Conservation (phyloP, 2,329 filamentous ascomycete species). For the Epichloe bromicola region DNA sequence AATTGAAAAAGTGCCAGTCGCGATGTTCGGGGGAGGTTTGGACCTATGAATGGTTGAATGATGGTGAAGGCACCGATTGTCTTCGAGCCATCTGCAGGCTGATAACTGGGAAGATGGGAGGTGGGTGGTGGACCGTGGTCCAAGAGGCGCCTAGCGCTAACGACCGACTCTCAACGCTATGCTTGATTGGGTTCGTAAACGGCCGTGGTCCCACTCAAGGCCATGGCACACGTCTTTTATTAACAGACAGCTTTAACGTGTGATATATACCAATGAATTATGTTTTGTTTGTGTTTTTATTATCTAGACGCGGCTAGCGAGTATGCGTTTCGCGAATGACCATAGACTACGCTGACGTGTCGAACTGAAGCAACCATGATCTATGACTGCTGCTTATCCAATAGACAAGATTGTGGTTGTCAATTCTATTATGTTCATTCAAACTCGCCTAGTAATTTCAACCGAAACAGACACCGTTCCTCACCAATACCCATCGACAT, state of each 20-base stretch:
- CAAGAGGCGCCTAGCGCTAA: slow-evolving; percentile 2
- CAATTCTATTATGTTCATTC: too few relatives aligned
- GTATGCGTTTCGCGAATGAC: not conserved
- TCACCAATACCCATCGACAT: too few relatives aligned
- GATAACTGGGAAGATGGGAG: slow-evolving; percentile 1
- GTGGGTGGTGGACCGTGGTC: slow-evolving; percentile 5
- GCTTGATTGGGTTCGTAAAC: slow-evolving; percentile 8
- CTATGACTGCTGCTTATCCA: too few relatives aligned
- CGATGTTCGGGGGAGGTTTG: not conserved
- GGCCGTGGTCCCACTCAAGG: slow-evolving; percentile 6
- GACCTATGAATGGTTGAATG: not conserved
- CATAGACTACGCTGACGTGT: too few relatives aligned
- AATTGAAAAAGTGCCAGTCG: not conserved
- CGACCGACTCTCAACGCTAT: slow-evolving; percentile 1
- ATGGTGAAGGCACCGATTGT: not conserved
- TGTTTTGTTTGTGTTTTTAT: not conserved
- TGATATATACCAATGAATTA: not conserved
- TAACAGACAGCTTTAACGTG: not conserved
- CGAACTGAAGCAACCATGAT: too few relatives aligned
- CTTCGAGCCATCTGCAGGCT: slow-evolving; percentile 2
- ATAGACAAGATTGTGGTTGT: too few relatives aligned
- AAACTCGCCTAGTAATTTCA: too few relatives aligned
- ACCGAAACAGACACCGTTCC: too few relatives aligned
- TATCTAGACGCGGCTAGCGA: not conserved
- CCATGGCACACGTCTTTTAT: not conserved